These are phyloP conservation scores for Pisolithus orientalis DNA, from an alignment of 768 basidiomycete species.

Conservation along the genomic window DNA sequence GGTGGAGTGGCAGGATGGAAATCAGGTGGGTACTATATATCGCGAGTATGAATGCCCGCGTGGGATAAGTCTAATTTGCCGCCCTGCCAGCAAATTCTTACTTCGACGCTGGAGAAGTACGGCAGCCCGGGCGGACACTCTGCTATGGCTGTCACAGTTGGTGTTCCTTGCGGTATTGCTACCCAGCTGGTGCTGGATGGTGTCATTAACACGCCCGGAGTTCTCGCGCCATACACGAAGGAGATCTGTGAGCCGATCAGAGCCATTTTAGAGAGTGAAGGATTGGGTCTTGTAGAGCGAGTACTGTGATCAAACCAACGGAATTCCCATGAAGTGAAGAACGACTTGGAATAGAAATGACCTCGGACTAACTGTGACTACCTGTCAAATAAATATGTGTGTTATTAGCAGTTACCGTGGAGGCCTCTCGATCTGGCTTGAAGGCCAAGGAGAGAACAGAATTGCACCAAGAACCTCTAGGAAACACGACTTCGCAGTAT, in stretches of 20 bases:
- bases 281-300: conserved; percentile 65
- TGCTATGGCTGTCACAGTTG: conserved; percentile 90
- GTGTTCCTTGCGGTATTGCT: conserved; percentile 91
- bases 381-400: no score
- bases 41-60: no score
- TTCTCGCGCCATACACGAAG: conserved; percentile 82
- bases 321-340: not conserved
- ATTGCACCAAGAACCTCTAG: no score
- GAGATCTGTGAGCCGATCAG: conserved; percentile 77
- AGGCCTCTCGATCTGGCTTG: no score
- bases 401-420: no score
- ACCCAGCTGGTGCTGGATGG: conserved; percentile 89
- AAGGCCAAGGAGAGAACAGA: no score
- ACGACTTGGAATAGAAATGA: not conserved
- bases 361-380: no score
- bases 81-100: conserved; percentile 62
- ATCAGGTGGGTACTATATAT: conserved; percentile 37
- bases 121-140: conserved; percentile 74
- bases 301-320: conserved; percentile 39
- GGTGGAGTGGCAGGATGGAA: conserved; percentile 84
- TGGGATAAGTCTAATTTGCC: not conserved
- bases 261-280: conserved; percentile 62
- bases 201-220: conserved; percentile 66
- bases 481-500: no score
- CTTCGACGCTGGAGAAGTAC: conserved; percentile 87